Evolutionary conservation across 148 eudicot species (phyloP).

Genomic region (Polygonum maritimum): DNA sequence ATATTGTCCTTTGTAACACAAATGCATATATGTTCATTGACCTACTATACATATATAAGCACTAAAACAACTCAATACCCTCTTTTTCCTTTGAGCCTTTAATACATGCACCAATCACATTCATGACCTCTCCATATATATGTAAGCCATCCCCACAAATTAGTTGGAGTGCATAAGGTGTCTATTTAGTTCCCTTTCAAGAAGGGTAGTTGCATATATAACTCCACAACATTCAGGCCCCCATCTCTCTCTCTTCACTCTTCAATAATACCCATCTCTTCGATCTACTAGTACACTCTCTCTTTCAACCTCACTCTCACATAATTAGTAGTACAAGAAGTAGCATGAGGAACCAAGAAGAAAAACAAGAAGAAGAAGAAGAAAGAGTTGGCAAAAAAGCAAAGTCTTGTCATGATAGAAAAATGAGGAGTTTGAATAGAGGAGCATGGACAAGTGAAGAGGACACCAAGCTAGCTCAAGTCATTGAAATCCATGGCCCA

Average conservation of each 20-base stretch:
- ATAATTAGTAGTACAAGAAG: neutral
- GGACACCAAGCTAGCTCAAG: slow-evolving; percentile 29
- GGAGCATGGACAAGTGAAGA: slow-evolving; percentile 54
- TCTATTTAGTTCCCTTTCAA: neutral
- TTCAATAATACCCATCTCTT: neutral
- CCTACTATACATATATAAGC: neutral
- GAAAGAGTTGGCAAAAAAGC: neutral
- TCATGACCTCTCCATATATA: neutral
- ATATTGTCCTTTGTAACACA: neutral
- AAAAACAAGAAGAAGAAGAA: neutral
- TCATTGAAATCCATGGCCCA: slow-evolving; percentile 30
- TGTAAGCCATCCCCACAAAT: neutral
- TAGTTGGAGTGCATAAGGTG: neutral
- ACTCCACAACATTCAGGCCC: neutral
- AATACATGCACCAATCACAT: neutral
- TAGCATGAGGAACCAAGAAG: neutral
- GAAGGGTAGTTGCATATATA: slow-evolving; percentile 4
- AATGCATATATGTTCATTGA: neutral
- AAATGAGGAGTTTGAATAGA: slow-evolving; percentile 24
- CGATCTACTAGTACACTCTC: neutral
- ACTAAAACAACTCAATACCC: too few relatives aligned
- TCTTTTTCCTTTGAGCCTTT: neutral
- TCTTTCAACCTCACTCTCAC: neutral
- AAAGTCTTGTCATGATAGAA: neutral
- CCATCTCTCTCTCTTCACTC: neutral